phyloP scores from a whole-genome alignment of 768 basidiomycete species.

The Pulveroboletus sp. region DNA sequence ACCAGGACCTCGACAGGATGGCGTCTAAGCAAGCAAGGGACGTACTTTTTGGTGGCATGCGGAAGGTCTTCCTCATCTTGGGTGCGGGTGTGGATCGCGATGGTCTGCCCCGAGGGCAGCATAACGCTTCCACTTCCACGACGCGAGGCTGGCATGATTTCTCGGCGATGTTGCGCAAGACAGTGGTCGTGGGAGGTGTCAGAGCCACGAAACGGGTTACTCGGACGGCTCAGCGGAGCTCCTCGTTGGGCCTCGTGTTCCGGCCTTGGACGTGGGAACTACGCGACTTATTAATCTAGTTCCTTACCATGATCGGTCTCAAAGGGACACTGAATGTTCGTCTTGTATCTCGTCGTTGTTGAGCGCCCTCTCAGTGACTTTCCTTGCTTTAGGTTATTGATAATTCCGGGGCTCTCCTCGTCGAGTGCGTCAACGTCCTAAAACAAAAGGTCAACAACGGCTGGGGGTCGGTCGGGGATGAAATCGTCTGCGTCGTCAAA shows the following conservation, averaged over 20 bases:
- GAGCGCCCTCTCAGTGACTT: constrained; percentile 1
- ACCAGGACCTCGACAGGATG: neutral
- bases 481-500: constrained; percentile 94
- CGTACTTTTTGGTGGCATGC: constrained; percentile 91
- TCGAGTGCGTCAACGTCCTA: constrained; percentile 95
- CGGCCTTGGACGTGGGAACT: constrained; percentile 24
- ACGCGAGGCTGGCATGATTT: constrained; percentile 63
- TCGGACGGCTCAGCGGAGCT: constrained; percentile 13
- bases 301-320: constrained; percentile 80
- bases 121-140: constrained; percentile 76
- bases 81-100: constrained; percentile 85
- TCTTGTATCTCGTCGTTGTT: constrained; percentile 1
- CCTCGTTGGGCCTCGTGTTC: constrained; percentile 3
- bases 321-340: constrained; percentile 86
- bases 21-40: neutral
- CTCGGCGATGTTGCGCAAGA: neutral
- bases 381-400: constrained; percentile 74
- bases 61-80: constrained; percentile 86
- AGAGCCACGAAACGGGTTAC: constrained; percentile 4
- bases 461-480: constrained; percentile 90
- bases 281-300: constrained; percentile 13
- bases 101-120: constrained; percentile 71
- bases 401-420: constrained; percentile 92
- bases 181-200: constrained; percentile 15
- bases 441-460: constrained; percentile 97